Evolutionary conservation across 179 eudicot genomes (phyloP), one percentile per base, ranked within the genome.

Genomic region (Pouteria campechiana): DNA sequence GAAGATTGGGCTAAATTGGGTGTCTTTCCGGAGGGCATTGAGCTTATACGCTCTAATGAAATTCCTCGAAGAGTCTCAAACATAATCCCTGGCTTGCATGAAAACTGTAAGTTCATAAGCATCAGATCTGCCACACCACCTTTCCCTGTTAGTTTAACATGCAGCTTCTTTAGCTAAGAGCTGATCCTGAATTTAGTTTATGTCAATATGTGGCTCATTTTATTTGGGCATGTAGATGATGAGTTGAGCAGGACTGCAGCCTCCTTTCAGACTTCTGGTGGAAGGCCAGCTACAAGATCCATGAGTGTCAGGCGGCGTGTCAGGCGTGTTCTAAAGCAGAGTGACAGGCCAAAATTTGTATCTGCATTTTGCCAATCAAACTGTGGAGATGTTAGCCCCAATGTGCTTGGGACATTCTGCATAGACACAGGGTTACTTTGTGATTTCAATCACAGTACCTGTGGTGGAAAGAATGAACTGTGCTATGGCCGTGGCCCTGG

Each of bases 401-500:
- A 90, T 65, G 79, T 73, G 54, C 83, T 86, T 19, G 98, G 98
- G 25, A 69, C 98, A 48, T 90, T 86, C 69, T 90, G 98, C 66
- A 75, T 39, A 15, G 98, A 90, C 65, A 86, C 94, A 1, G 94
- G 92, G 44, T 67, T 82, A 37, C 83, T 88, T 21, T 90, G 98
- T 57, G 98, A 90, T 31, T 90, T 79, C 48, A 82, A 90, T 68
- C 94, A 79, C 45, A 89, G 95, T 55, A 89, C 98, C 36, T 89
- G 98, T 52, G 89, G 82, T 49, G 98, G 98, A 48, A 89, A 79
- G 76, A 89, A 89, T 49, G 98, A 89, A 50, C 55, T 81, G 35
- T 89, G 98, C 54, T 86, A 90, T 64, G 96, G 98, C 46, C 72
- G 83, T 50, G 98, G 98, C 43, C 98, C 96, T 47, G 96, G 98